phyloP scores from a whole-genome alignment of 805 yeast species.

The Sugiyamaella floridensis region DNA sequence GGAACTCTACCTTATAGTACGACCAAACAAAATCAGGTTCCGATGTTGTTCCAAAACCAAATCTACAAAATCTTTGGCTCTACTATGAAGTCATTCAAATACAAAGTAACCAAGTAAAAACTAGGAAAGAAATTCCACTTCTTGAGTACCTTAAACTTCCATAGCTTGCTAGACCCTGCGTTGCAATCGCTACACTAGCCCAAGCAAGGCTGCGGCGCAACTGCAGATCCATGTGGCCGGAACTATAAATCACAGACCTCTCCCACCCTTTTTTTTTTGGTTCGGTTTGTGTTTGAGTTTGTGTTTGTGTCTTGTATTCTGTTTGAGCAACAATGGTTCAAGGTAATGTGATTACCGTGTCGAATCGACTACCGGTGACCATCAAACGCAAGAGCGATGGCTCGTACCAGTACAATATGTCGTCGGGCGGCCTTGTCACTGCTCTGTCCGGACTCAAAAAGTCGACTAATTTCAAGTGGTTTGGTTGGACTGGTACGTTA shows the following conservation, averaged over 20 bases:
- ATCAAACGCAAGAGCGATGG: conserved; percentile 59
- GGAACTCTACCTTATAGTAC: not conserved
- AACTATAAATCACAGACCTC: not conserved
- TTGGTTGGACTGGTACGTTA: conserved; percentile 85
- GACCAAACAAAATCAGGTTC: not conserved
- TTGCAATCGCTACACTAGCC: too few species aligned
- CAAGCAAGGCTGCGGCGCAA: not conserved
- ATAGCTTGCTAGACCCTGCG: not conserved
- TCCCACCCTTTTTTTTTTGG: not conserved
- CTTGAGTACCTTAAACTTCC: too few species aligned
- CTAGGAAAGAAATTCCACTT: too few species aligned
- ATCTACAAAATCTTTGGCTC: too few species aligned
- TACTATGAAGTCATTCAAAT: too few species aligned
- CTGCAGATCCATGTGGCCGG: not conserved
- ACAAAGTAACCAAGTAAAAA: too few species aligned
- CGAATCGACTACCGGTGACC: conserved; percentile 93
- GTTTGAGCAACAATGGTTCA: conserved; percentile 10
- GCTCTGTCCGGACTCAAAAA: conserved; percentile 89
- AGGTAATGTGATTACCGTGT: conserved; percentile 83
- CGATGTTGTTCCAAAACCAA: not conserved
- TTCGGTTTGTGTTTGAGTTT: too few species aligned
- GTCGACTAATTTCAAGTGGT: conserved; percentile 84
- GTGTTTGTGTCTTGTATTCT: too few species aligned
- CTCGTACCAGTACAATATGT: conserved; percentile 76
- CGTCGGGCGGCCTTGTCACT: conserved; percentile 95